A percentile compares a stretch with the other conserved stretches of the same genome.
Conservation (phyloP, 257 asterid genomes). For the Coffea eugenioides region DNA sequence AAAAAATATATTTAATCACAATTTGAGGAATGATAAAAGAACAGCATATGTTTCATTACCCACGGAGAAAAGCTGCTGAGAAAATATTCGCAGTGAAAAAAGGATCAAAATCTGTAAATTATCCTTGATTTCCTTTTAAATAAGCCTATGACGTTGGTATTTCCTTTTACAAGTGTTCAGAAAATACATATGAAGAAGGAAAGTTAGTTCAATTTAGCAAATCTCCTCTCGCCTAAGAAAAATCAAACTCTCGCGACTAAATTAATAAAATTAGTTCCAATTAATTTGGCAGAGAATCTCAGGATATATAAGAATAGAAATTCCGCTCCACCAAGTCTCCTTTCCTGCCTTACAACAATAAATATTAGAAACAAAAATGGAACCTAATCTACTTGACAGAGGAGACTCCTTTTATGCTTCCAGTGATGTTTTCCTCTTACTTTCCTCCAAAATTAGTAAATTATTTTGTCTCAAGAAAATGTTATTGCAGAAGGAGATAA, state of each 20-base stretch:
- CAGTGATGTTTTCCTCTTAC: background rate
- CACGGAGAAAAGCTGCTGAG: background rate
- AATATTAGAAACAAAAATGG: background rate
- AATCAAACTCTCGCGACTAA: background rate
- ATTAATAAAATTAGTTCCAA: background rate
- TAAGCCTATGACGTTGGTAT: background rate
- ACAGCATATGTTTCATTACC: background rate
- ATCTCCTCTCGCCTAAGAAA: background rate
- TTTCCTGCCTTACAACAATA: too few species aligned
- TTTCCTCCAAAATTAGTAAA: background rate
- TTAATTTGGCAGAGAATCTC: conserved; percentile 3
- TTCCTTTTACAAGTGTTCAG: background rate
- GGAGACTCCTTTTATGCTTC: background rate
- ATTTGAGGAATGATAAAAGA: background rate
- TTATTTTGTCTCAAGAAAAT: background rate
- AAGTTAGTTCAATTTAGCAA: background rate
- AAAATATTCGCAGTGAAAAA: background rate
- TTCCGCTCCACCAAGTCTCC: background rate
- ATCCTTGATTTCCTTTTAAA: background rate
- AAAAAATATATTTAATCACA: conserved; percentile 1
- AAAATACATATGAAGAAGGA: background rate
- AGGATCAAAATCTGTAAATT: background rate
- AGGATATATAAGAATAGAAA: background rate
- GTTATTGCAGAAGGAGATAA: background rate
- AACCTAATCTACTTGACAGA: background rate